Conservation (phyloP, 129 eudicot genomes). For the Tanacetum coccineum region DNA sequence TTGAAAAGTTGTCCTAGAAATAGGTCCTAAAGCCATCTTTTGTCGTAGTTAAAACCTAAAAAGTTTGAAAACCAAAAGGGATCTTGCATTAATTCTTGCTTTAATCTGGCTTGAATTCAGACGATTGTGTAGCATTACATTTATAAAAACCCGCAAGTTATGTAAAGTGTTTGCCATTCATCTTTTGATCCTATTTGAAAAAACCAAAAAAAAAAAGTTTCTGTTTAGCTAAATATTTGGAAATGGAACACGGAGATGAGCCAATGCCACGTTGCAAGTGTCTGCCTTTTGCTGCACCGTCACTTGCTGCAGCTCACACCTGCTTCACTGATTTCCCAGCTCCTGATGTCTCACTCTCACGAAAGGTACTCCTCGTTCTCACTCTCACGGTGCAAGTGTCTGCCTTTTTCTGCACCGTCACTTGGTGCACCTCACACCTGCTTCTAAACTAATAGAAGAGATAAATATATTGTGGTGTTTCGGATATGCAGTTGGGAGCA, state of each 20-base stretch:
- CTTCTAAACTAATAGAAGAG: no score
- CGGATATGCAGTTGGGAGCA: no score
- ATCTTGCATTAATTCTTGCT: no score
- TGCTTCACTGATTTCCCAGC: conserved; percentile 61
- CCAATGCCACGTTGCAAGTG: conserved; percentile 72
- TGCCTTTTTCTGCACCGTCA: no score
- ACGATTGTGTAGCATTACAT: conserved; percentile 17
- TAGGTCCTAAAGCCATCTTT: background rate
- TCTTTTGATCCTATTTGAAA: background rate
- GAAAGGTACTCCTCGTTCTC: conserved; percentile 43
- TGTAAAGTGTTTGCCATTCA: conserved; percentile 20
- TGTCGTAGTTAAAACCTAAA: background rate
- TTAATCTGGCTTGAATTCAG: conserved; percentile 16
- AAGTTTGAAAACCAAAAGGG: no score
- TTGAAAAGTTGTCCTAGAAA: no score
- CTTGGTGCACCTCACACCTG: no score
- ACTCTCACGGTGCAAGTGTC: no score
- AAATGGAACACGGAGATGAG: conserved; percentile 36
- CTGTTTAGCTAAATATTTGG: background rate
- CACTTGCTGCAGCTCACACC: conserved; percentile 45
- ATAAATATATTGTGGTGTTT: no score
- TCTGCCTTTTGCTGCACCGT: conserved; percentile 51
- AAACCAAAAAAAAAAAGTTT: background rate
- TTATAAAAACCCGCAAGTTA: conserved; percentile 27
- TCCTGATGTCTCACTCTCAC: conserved; percentile 74